Evolutionary conservation across 1,139 yeast species (phyloP).

Genomic region (Taiozyma sp.): DNA sequence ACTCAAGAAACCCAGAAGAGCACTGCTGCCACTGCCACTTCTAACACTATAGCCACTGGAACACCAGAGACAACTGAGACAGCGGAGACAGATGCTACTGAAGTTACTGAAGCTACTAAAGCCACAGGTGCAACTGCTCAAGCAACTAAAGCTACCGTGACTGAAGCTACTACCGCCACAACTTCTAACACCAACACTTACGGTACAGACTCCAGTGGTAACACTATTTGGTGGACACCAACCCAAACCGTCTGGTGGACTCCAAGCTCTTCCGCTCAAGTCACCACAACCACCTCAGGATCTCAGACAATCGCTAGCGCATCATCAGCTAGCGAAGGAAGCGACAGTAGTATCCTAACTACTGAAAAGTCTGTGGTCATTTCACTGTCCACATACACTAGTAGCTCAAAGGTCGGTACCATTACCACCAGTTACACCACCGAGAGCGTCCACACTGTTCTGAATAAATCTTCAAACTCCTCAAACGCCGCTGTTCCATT

Average conservation of each 20-base stretch:
- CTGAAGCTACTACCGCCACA: not conserved
- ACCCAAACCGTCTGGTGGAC: slow-evolving; percentile 17
- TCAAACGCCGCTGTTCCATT: slow-evolving; percentile 5
- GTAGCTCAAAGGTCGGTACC: slow-evolving; percentile 3
- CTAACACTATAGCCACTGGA: not conserved
- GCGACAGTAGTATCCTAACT: not conserved
- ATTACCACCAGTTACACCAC: slow-evolving; percentile 2
- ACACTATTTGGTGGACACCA: not conserved
- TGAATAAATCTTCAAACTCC: not conserved
- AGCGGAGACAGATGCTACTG: not conserved
- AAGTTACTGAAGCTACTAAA: not conserved
- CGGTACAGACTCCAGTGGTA: not conserved
- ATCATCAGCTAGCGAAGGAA: not conserved
- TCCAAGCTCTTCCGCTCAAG: slow-evolving; percentile 1
- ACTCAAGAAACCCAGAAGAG: not conserved
- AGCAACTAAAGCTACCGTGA: not conserved
- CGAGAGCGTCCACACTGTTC: not conserved
- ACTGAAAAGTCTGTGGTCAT: not conserved
- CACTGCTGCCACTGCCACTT: not conserved
- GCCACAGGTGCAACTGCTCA: not conserved
- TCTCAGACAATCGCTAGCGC: slow-evolving; percentile 1
- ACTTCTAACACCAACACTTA: not conserved
- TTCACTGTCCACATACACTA: not conserved
- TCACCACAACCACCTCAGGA: not conserved
- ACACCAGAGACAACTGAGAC: not conserved